Percentiles rank a stretch among this genome's conserved stretches.
Conservation (phyloP, 305 asterid genomes). For the Rubia peregrina region DNA sequence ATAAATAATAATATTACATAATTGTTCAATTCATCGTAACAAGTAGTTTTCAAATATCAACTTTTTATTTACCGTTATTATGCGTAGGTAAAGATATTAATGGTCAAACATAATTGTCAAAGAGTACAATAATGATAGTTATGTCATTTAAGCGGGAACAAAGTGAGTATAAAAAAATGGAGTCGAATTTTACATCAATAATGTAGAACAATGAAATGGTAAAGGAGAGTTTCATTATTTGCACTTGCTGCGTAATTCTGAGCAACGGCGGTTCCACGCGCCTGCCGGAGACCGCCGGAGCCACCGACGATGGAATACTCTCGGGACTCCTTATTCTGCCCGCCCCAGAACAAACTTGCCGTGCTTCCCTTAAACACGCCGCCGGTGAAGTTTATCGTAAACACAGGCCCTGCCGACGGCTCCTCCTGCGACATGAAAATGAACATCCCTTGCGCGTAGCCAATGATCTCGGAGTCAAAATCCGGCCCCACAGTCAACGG, state of each 20-base stretch:
- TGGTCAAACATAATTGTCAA: no score
- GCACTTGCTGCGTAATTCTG: background rate
- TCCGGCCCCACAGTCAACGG: conserved; percentile 22
- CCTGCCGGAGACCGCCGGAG: conserved; percentile 24
- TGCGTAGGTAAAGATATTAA: no score
- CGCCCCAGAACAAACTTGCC: conserved; percentile 20
- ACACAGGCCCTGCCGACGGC: conserved; percentile 6
- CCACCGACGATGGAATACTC: conserved; percentile 29
- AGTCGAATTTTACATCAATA: no score
- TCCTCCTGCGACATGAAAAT: background rate
- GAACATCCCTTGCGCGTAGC: conserved; percentile 25
- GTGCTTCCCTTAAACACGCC: conserved; percentile 26
- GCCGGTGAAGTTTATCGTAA: conserved; percentile 18
- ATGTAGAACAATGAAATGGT: no score
- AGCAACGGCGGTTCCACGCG: conserved; percentile 13
- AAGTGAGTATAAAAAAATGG: no score
- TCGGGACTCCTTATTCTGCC: conserved; percentile 9
- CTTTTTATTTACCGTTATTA: no score
- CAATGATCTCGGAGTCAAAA: conserved; percentile 16
- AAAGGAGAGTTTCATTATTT: no score
- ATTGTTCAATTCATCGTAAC: no score
- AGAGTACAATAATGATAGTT: no score
- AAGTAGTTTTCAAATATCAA: no score
- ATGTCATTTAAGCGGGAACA: no score
- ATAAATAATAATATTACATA: no score